These are phyloP conservation scores for Pseudotsuga menziesii DNA, from an alignment of 75 land plant species.

Conservation along the genomic window DNA sequence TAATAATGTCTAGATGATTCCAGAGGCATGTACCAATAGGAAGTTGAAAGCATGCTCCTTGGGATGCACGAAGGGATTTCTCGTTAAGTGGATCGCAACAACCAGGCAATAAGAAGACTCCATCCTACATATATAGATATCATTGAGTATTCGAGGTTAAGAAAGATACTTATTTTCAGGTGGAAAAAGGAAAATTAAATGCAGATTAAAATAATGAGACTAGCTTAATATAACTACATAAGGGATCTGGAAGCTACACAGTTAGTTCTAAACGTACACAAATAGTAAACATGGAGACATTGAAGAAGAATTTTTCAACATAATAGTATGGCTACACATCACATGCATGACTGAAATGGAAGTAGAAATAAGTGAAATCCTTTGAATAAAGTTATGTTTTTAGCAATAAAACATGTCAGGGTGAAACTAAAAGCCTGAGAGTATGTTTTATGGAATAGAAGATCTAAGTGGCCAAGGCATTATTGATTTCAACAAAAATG, in stretches of 20 bases:
- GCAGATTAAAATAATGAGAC: not conserved
- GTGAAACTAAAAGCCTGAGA: too few species aligned
- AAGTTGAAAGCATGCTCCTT: conserved; percentile 87
- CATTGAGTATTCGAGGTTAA: not conserved
- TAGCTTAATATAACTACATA: not conserved
- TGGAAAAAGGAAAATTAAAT: not conserved
- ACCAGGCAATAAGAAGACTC: conserved; percentile 82
- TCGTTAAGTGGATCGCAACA: conserved; percentile 99
- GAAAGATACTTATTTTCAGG: not conserved
- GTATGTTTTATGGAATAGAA: too few species aligned
- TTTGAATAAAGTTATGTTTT: too few species aligned
- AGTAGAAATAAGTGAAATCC: not conserved
- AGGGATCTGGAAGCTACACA: not conserved
- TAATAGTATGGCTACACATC: not conserved
- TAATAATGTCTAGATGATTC: conserved; percentile 51
- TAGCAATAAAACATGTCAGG: too few species aligned
- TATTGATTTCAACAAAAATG: too few species aligned
- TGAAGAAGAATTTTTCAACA: not conserved
- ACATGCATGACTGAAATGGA: not conserved
- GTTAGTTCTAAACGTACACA: not conserved
- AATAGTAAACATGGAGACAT: not conserved
- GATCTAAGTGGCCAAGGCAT: too few species aligned
- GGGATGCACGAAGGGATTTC: conserved; percentile 82
- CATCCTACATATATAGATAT: conserved; percentile 54
- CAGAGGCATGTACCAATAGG: conserved; percentile 75